Conservation (phyloP, 495 filamentous ascomycete genomes). For the Talaromyces stipitatus region DNA sequence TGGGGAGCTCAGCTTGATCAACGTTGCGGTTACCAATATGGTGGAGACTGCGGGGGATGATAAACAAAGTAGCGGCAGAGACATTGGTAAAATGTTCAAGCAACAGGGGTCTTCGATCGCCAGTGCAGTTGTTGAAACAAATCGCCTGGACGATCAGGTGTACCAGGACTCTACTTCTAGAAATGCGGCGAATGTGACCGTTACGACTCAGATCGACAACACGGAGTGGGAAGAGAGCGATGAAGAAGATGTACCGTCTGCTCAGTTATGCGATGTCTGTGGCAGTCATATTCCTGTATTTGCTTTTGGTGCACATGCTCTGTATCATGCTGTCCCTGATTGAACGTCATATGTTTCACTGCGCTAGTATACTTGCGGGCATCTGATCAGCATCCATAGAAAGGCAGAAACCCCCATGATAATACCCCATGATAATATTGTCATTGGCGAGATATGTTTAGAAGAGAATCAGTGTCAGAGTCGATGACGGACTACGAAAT, state of each 20-base stretch:
- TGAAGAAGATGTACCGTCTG: neutral
- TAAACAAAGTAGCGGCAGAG: constrained; percentile 41
- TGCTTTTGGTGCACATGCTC: constrained; percentile 1
- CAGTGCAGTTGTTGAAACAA: constrained; percentile 12
- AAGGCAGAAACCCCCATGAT: too few species aligned
- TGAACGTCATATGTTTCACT: neutral
- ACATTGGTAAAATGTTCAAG: constrained; percentile 65
- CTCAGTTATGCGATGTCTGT: neutral
- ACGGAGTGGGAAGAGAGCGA: constrained; percentile 4
- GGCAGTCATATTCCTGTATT: constrained; percentile 2
- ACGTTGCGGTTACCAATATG: constrained; percentile 85
- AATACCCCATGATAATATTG: too few species aligned
- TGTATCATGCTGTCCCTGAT: constrained; percentile 5
- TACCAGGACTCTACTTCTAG: neutral
- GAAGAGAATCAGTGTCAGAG: neutral
- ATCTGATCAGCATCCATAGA: too few species aligned
- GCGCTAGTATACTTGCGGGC: too few species aligned
- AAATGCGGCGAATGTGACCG: neutral
- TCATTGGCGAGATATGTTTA: too few species aligned
- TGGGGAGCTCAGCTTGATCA: constrained; percentile 77
- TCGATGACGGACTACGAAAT: neutral
- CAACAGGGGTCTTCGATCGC: constrained; percentile 48
- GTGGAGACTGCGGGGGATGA: constrained; percentile 47
- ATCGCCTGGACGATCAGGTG: neutral
- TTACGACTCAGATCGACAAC: neutral